phyloP scores from a whole-genome alignment of 169 alveolate genomes.

The Babesia ovata region DNA sequence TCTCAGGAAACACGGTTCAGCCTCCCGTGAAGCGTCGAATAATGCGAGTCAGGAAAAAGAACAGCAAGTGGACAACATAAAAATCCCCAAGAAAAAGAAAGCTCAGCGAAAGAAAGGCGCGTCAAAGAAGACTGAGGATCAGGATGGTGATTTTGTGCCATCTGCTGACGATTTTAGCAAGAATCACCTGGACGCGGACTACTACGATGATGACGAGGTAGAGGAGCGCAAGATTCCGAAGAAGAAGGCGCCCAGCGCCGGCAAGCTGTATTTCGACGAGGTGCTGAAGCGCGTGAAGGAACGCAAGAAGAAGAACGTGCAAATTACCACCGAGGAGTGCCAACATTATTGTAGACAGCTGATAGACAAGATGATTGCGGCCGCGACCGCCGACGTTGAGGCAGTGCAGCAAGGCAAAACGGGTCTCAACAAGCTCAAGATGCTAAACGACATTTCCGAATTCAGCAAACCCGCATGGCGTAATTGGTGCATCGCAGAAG shows the following conservation, averaged over 20 bases:
- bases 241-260: slow-evolving; percentile 43
- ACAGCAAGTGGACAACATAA: slow-evolving; percentile 19
- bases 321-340: slow-evolving; percentile 66
- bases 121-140: slow-evolving; percentile 22
- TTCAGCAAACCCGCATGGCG: slow-evolving; percentile 81
- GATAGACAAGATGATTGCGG: slow-evolving; percentile 70
- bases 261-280: slow-evolving; percentile 65
- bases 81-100: slow-evolving; percentile 34
- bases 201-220: slow-evolving; percentile 46
- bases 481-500: slow-evolving; percentile 81
- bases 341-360: slow-evolving; percentile 56
- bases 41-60: neutral
- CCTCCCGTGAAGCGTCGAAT: too few species aligned
- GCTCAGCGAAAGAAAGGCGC: slow-evolving; percentile 3
- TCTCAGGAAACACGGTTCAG: too few species aligned
- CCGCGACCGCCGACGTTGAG: slow-evolving; percentile 72
- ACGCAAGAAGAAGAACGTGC: slow-evolving; percentile 52
- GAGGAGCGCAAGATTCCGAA: slow-evolving; percentile 29
- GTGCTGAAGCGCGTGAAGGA: slow-evolving; percentile 68
- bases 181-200: slow-evolving; percentile 44
- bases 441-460: slow-evolving; percentile 77
- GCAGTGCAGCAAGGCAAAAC: slow-evolving; percentile 78
- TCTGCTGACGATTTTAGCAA: slow-evolving; percentile 42
- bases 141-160: slow-evolving; percentile 65
- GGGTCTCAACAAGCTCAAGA: slow-evolving; percentile 80